phyloP scores from a whole-genome alignment of 805 yeast species.

The Osmozyma mogii region DNA sequence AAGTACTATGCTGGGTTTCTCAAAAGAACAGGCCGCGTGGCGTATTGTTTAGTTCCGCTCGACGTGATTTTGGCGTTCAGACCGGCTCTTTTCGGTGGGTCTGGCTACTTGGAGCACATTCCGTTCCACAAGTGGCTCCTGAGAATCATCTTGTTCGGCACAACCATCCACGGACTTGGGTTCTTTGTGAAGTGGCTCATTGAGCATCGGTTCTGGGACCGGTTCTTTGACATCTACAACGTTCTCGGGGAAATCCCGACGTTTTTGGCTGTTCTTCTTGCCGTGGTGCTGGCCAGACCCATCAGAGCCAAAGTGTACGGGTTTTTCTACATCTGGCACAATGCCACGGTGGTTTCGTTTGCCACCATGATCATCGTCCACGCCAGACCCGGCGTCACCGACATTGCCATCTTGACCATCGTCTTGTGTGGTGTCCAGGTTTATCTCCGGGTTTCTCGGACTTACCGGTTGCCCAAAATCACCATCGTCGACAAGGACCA shows the following conservation, averaged over 20 bases:
- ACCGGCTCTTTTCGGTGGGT: constrained; percentile 40
- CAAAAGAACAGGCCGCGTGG: constrained; percentile 56
- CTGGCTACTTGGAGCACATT: constrained; percentile 43
- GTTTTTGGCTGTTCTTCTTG: constrained; percentile 24
- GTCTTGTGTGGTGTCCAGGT: constrained; percentile 29
- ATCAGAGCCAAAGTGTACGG: constrained; percentile 44
- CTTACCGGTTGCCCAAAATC: constrained; percentile 10
- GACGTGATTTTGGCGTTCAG: constrained; percentile 48
- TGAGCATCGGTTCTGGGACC: constrained; percentile 22
- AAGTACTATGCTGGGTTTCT: constrained; percentile 26
- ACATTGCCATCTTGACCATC: constrained; percentile 18
- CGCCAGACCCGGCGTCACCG: constrained; percentile 61
- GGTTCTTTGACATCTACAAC: constrained; percentile 32
- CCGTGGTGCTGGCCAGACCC: constrained; percentile 39
- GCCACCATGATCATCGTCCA: constrained; percentile 45
- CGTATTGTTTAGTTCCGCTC: constrained; percentile 51
- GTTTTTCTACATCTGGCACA: constrained; percentile 51
- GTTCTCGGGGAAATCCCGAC: constrained; percentile 45
- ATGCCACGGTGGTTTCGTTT: constrained; percentile 39
- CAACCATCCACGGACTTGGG: constrained; percentile 45
- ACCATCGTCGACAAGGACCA: constrained; percentile 8
- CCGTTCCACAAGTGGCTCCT: constrained; percentile 68
- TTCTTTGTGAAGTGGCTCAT: constrained; percentile 42
- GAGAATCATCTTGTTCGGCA: constrained; percentile 41
- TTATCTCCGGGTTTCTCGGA: constrained; percentile 19